These are phyloP conservation scores for Yarrowia alimentaria DNA, from an alignment of 805 yeast species.

Conservation along the genomic window DNA sequence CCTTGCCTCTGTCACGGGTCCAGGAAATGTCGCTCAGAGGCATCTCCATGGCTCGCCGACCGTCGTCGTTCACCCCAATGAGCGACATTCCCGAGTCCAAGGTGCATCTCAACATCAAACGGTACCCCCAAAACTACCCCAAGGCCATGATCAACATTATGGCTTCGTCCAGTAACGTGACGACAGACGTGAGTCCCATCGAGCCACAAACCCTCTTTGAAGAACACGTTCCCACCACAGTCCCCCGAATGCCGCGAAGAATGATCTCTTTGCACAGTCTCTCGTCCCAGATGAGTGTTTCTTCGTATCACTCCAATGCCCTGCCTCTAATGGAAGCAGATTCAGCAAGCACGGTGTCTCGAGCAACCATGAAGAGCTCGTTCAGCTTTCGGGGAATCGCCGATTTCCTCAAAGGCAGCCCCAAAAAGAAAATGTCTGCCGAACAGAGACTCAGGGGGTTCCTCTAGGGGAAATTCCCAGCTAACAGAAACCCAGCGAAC, in stretches of 20 bases:
- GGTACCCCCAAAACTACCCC: constrained; percentile 4
- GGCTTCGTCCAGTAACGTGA: constrained; percentile 13
- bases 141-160: constrained; percentile 12
- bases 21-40: too few relatives aligned
- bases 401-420: constrained; percentile 8
- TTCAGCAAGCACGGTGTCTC: constrained; percentile 5
- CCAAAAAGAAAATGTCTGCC: constrained; percentile 18
- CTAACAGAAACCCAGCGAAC: too few relatives aligned
- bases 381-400: constrained; percentile 14
- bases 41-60: not conserved
- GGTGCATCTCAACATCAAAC: constrained; percentile 17
- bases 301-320: not conserved
- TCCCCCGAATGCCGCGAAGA: constrained; percentile 5
- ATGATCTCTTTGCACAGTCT: constrained; percentile 16
- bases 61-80: not conserved
- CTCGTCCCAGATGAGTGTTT: constrained; percentile 1
- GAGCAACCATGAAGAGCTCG: constrained; percentile 14
- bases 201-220: constrained; percentile 20
- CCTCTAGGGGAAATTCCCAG: too few relatives aligned
- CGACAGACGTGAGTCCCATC: constrained; percentile 9
- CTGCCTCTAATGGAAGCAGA: constrained; percentile 21
- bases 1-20: too few relatives aligned
- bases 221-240: constrained; percentile 9
- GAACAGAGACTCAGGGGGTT: constrained; percentile 11
- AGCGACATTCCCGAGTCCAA: constrained; percentile 9